These are phyloP conservation scores for Stellera chamaejasme DNA, from an alignment of 345 rosid species.

Conservation along the genomic window DNA sequence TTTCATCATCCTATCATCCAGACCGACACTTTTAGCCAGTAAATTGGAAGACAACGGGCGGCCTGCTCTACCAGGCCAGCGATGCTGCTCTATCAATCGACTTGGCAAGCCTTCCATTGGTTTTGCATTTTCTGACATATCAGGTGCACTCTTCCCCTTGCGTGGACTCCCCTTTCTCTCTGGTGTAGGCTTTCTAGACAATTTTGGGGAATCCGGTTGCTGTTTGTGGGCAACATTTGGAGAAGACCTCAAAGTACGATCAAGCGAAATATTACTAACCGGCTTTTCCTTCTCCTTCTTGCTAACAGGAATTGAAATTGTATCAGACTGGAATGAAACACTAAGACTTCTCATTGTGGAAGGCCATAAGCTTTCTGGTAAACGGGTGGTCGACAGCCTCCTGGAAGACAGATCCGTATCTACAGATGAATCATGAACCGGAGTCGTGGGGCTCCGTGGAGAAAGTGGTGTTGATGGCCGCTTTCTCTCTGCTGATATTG, in stretches of 20 bases:
- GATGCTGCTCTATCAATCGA: conserved; percentile 81
- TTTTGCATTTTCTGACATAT: conserved; percentile 89
- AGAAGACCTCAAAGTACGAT: conserved; percentile 79
- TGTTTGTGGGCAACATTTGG: conserved; percentile 72
- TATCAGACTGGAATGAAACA: conserved; percentile 90
- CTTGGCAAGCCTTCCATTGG: conserved; percentile 61
- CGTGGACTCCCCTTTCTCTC: conserved; percentile 83
- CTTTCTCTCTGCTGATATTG: conserved; percentile 79
- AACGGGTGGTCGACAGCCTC: conserved; percentile 51
- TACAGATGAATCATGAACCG: conserved; percentile 54
- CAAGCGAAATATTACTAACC: conserved; percentile 36
- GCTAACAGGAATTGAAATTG: conserved; percentile 66
- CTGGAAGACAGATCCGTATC: conserved; percentile 48
- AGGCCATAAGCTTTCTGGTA: conserved; percentile 96
- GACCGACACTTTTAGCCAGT: conserved; percentile 48
- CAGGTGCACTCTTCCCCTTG: conserved; percentile 69
- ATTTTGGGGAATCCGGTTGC: conserved; percentile 45
- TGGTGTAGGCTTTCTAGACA: conserved; percentile 61
- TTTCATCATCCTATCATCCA: conserved; percentile 42
- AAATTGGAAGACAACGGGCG: conserved; percentile 49
- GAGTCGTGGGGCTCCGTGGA: conserved; percentile 58
- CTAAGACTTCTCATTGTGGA: conserved; percentile 98
- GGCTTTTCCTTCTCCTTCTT: conserved; percentile 93
- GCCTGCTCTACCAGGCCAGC: conserved; percentile 84
- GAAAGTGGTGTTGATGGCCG: conserved; percentile 79